These are phyloP conservation scores for Nemania diffusa DNA, from an alignment of 2,329 filamentous ascomycete species.

Conservation along the genomic window DNA sequence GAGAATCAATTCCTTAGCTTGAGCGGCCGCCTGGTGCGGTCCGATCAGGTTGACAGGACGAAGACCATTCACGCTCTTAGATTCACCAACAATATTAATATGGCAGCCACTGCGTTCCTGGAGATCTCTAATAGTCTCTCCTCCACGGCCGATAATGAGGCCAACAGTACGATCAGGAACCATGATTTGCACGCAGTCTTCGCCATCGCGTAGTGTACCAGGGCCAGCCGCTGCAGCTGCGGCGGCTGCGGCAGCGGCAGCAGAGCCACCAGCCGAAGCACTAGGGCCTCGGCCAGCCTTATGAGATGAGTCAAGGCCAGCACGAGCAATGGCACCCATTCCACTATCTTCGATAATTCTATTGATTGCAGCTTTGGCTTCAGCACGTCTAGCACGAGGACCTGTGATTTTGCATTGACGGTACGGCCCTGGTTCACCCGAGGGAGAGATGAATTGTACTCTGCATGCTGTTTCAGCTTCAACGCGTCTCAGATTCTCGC, in stretches of 20 bases:
- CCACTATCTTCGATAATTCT: constrained; percentile 89
- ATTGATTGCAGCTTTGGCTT: constrained; percentile 85
- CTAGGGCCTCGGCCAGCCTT: constrained; percentile 49
- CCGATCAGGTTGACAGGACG: constrained; percentile 92
- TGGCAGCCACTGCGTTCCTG: constrained; percentile 94
- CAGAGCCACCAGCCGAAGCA: constrained; percentile 40
- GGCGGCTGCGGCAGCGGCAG: constrained; percentile 42
- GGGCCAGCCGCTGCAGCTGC: constrained; percentile 39
- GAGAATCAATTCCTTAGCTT: constrained; percentile 87
- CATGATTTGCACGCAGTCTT: constrained; percentile 92
- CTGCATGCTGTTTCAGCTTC: constrained; percentile 84
- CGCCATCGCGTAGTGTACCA: constrained; percentile 75
- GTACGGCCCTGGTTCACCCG: constrained; percentile 75
- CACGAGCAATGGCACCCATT: constrained; percentile 63
- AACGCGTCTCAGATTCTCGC: constrained; percentile 87
- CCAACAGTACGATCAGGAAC: constrained; percentile 93
- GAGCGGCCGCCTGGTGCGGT: constrained; percentile 75
- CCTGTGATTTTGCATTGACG: constrained; percentile 90
- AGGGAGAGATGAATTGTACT: constrained; percentile 86
- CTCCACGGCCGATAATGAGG: constrained; percentile 91
- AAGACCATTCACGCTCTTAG: constrained; percentile 90
- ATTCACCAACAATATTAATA: constrained; percentile 93
- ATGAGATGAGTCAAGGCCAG: constrained; percentile 56
- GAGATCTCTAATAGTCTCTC: constrained; percentile 91
- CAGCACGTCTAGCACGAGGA: constrained; percentile 73